Evolutionary conservation across 306 rosid species (phyloP).

Genomic region (Datisca glomerata): DNA sequence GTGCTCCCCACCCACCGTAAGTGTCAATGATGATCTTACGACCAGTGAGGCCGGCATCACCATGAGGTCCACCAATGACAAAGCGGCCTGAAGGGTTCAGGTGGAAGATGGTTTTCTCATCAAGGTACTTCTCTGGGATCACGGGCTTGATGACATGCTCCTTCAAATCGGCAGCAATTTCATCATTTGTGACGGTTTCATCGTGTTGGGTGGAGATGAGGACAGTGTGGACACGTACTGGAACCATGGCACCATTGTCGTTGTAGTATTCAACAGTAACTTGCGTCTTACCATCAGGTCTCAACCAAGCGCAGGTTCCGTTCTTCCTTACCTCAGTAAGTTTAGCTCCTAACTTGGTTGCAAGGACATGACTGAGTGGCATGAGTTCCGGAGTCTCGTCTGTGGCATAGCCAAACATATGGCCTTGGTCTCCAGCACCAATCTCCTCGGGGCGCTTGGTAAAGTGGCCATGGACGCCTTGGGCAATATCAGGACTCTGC

Average conservation of each 20-base stretch:
- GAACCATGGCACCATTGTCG: conserved; percentile 92
- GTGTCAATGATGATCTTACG: conserved; percentile 97
- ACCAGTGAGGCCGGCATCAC: conserved; percentile 99
- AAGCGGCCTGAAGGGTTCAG: conserved; percentile 99
- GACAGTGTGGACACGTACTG: conserved; percentile 93
- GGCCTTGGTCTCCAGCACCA: conserved; percentile 99
- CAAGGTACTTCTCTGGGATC: conserved; percentile 90
- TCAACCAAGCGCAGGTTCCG: conserved; percentile 87
- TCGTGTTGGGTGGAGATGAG: conserved; percentile 99
- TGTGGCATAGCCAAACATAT: conserved; percentile 99
- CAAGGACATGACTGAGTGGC: conserved; percentile 97
- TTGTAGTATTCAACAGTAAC: conserved; percentile 91
- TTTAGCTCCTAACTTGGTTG: conserved; percentile 88
- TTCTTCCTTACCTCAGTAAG: conserved; percentile 96
- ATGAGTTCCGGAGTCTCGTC: conserved; percentile 93
- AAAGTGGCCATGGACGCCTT: conserved; percentile 99
- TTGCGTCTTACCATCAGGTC: conserved; percentile 99
- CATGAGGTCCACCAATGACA: conserved; percentile 98
- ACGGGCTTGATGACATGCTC: conserved; percentile 98
- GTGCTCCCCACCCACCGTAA: conserved; percentile 99
- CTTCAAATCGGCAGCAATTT: conserved; percentile 91
- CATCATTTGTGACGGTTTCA: conserved; percentile 88
- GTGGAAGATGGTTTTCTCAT: conserved; percentile 97
- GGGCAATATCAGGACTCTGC: conserved; percentile 99
- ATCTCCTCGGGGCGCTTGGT: conserved; percentile 99